A percentile compares a stretch with the other conserved stretches of the same genome.
phyloP scores from a whole-genome alignment of 2,329 filamentous ascomycete genomes.

The Botrytis hyacinthi region DNA sequence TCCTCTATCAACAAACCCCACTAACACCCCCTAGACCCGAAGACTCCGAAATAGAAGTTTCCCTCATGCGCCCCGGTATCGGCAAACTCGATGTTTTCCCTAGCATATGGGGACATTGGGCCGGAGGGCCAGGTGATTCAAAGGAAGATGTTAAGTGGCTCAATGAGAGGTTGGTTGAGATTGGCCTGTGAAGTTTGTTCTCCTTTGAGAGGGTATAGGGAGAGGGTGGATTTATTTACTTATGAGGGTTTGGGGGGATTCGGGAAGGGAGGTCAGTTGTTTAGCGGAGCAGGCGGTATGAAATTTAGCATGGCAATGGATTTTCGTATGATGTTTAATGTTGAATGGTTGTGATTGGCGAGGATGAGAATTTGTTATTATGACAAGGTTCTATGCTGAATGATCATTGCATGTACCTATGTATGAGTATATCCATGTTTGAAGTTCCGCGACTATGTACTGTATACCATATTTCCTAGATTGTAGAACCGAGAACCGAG shows the following conservation, averaged over 20 bases:
- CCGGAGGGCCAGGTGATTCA: constrained; percentile 68
- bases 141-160: constrained; percentile 71
- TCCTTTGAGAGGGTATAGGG: too few relatives aligned
- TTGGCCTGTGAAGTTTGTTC: constrained; percentile 27
- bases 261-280: background rate
- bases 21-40: constrained; percentile 54
- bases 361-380: too few relatives aligned
- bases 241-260: background rate
- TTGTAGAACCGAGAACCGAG: background rate
- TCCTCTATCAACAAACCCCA: too few relatives aligned
- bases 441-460: background rate
- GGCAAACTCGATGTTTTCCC: constrained; percentile 55
- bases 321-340: background rate
- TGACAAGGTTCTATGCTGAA: background rate
- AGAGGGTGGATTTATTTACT: background rate
- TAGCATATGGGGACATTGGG: constrained; percentile 67
- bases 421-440: background rate
- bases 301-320: background rate
- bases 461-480: background rate
- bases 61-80: constrained; percentile 57
- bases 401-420: background rate
- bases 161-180: constrained; percentile 46
- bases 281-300: background rate
- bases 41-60: constrained; percentile 72
- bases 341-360: too few relatives aligned